Conservation (phyloP, 345 rosid genomes). For the Citrus sp. region DNA sequence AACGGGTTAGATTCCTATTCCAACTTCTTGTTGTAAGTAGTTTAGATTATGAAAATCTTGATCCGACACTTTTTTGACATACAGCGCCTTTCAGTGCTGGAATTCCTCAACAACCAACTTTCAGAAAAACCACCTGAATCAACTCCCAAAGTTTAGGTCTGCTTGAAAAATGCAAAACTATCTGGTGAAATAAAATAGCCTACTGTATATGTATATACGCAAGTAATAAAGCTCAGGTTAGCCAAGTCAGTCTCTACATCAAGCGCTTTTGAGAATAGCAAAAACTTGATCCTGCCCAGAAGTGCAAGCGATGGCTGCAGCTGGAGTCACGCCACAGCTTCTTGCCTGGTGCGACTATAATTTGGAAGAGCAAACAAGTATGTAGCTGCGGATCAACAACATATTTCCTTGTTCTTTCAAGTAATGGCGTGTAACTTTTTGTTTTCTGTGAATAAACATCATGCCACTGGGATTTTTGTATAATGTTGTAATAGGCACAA, state of each 20-base stretch:
- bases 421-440: not conserved
- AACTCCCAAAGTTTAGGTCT: slow-evolving; percentile 9
- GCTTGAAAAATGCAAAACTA: not conserved
- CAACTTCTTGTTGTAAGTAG: not conserved
- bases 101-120: slow-evolving; percentile 71
- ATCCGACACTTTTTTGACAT: slow-evolving; percentile 7
- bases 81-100: slow-evolving; percentile 81
- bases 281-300: not conserved
- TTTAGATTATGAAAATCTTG: slow-evolving; percentile 4
- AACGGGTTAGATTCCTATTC: slow-evolving; percentile 49
- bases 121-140: slow-evolving; percentile 42
- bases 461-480: not conserved
- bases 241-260: not conserved
- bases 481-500: not conserved
- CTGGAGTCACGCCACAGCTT: not conserved
- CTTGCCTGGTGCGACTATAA: not conserved
- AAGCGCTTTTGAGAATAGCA: not conserved
- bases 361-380: not conserved
- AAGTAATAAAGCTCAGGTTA: slow-evolving; percentile 16
- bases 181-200: not conserved
- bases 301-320: not conserved
- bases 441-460: not conserved
- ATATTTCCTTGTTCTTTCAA: not conserved
- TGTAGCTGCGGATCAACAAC: not conserved
- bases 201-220: slow-evolving; percentile 10